A percentile compares a stretch with the other conserved stretches of the same genome.
Conservation (phyloP, 2,329 filamentous ascomycete species). For the Hypoxylon sp. region DNA sequence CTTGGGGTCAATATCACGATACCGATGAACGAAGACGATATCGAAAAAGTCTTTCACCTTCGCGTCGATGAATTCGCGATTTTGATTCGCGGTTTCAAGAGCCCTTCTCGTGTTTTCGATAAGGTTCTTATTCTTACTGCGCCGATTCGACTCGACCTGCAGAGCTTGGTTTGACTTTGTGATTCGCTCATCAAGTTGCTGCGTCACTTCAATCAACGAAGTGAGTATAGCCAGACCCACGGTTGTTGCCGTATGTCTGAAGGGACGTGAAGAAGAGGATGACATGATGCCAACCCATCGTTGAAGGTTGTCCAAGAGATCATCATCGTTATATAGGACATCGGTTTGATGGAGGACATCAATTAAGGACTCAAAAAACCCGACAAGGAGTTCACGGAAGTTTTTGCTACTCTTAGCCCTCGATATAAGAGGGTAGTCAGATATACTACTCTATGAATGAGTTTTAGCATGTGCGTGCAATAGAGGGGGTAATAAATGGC, state of each 20-base stretch:
- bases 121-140: conserved; percentile 80
- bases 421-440: conserved; percentile 91
- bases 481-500: too few relatives aligned
- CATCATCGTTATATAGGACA: conserved; percentile 77
- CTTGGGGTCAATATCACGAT: conserved; percentile 89
- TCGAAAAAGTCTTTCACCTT: conserved; percentile 88
- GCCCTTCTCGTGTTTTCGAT: conserved; percentile 76
- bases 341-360: conserved; percentile 83
- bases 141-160: conserved; percentile 76
- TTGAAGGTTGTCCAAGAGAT: conserved; percentile 86
- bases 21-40: conserved; percentile 92
- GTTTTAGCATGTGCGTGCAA: too few relatives aligned
- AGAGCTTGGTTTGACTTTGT: conserved; percentile 81
- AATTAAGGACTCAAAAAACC: conserved; percentile 82
- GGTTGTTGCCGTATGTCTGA: conserved; percentile 92
- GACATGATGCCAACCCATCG: conserved; percentile 93
- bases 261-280: conserved; percentile 84
- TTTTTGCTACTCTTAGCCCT: conserved; percentile 78
- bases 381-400: conserved; percentile 79
- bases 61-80: conserved; percentile 73
- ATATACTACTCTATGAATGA: conserved; percentile 70
- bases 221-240: conserved; percentile 82
- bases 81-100: conserved; percentile 73
- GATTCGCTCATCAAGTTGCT: conserved; percentile 74
- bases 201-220: conserved; percentile 77